These are phyloP conservation scores for Cytospora piceicola DNA, from an alignment of 2,329 filamentous ascomycete genomes.

Conservation along the genomic window DNA sequence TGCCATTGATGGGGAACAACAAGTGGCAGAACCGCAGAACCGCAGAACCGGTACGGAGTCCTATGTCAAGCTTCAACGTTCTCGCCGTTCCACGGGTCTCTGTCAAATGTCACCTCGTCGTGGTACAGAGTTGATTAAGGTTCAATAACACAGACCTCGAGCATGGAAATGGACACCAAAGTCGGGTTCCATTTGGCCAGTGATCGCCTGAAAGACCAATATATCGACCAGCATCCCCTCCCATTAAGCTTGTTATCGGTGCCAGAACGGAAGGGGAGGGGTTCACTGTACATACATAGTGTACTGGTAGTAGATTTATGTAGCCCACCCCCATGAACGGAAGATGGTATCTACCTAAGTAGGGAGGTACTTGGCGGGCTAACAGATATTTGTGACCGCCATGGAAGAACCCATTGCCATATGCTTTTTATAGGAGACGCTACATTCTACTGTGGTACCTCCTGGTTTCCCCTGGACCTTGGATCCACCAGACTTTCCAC, in stretches of 20 bases:
- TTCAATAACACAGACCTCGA: slow-evolving; percentile 7
- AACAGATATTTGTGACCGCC: slow-evolving; percentile 14
- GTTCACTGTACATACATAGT: neutral
- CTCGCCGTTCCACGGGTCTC: slow-evolving; percentile 19
- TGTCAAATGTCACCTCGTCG: slow-evolving; percentile 9
- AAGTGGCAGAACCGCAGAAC: slow-evolving; percentile 18
- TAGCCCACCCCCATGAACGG: neutral
- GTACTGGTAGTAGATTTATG: neutral
- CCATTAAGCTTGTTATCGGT: slow-evolving; percentile 5
- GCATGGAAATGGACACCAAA: slow-evolving; percentile 6
- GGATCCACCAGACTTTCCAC: slow-evolving; percentile 28
- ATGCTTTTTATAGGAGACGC: slow-evolving; percentile 26
- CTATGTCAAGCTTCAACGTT: slow-evolving; percentile 12
- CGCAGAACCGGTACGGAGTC: too few species aligned
- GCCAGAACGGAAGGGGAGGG: neutral
- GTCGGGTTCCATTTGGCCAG: slow-evolving; percentile 3
- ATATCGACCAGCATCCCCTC: slow-evolving; percentile 23
- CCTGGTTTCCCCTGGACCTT: slow-evolving; percentile 23
- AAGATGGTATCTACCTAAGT: neutral
- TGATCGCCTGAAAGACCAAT: slow-evolving; percentile 15
- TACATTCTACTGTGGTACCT: slow-evolving; percentile 27
- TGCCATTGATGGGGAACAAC: slow-evolving; percentile 19
- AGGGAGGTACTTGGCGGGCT: neutral
- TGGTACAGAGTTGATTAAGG: slow-evolving; percentile 10
- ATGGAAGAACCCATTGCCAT: neutral